phyloP scores from a whole-genome alignment of 2,329 filamentous ascomycete species.

The Penicillium sp. region DNA sequence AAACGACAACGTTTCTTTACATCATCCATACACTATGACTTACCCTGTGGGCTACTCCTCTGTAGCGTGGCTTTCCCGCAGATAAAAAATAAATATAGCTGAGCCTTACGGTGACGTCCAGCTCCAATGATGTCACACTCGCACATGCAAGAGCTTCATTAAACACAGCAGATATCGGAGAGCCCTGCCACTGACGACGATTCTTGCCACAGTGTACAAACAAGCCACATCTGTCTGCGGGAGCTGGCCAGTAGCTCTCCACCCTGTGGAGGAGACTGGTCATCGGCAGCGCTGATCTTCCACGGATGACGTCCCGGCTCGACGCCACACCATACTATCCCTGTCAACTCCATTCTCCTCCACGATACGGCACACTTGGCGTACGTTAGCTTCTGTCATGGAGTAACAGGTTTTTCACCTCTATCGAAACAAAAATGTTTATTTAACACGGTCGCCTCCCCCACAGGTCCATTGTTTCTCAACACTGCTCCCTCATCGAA shows the following conservation, averaged over 20 bases:
- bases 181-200: neutral
- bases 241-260: neutral
- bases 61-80: neutral
- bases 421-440: neutral
- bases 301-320: constrained; percentile 20
- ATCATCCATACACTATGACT: neutral
- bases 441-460: neutral
- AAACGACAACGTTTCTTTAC: neutral
- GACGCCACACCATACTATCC: constrained; percentile 11
- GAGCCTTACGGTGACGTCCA: neutral
- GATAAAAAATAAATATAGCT: neutral
- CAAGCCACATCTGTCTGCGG: neutral
- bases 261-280: neutral
- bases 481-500: neutral
- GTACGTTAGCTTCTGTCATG: constrained; percentile 9
- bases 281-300: constrained; percentile 12
- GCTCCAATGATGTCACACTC: constrained; percentile 2
- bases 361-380: constrained; percentile 16
- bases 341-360: constrained; percentile 4
- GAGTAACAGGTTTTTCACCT: neutral
- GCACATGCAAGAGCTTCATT: too few species aligned
- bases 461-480: neutral
- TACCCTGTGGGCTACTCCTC: neutral
- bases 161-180: too few species aligned
- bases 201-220: neutral